phyloP scores from a whole-genome alignment of 352 stramenopile genomes.

The Peronosclerospora sorghi region DNA sequence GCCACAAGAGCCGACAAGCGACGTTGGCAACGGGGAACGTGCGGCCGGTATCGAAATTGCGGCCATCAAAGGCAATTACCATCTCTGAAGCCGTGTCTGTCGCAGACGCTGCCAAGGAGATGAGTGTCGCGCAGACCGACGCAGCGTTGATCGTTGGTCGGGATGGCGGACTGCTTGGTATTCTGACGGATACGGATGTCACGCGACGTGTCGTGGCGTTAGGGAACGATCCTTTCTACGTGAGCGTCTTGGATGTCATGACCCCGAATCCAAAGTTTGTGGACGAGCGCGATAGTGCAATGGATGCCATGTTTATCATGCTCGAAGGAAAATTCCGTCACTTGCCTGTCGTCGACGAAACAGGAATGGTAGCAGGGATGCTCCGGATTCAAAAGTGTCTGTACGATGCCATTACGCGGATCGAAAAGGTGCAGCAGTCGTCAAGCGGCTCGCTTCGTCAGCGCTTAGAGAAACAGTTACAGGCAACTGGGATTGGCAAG shows the following conservation, averaged over 20 bases:
- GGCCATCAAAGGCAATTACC: slow-evolving; percentile 84
- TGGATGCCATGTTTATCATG: slow-evolving; percentile 89
- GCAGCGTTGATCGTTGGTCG: slow-evolving; percentile 88
- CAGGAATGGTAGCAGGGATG: slow-evolving; percentile 89
- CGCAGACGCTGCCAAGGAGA: slow-evolving; percentile 81
- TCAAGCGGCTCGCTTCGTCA: slow-evolving; percentile 62
- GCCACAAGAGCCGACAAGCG: slow-evolving; percentile 30
- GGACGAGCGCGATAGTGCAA: slow-evolving; percentile 78
- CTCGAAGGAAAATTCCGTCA: slow-evolving; percentile 91
- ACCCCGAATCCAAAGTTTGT: slow-evolving; percentile 85
- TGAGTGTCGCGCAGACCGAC: slow-evolving; percentile 85
- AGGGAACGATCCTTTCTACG: slow-evolving; percentile 77
- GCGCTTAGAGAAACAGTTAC: slow-evolving; percentile 68
- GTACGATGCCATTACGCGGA: slow-evolving; percentile 95
- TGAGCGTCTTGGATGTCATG: slow-evolving; percentile 78
- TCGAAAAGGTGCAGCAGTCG: slow-evolving; percentile 86
- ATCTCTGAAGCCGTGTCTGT: slow-evolving; percentile 81
- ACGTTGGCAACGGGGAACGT: slow-evolving; percentile 71
- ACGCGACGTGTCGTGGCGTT: slow-evolving; percentile 76
- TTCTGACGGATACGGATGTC: slow-evolving; percentile 92
- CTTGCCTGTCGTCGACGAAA: slow-evolving; percentile 89
- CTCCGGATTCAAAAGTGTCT: slow-evolving; percentile 98
- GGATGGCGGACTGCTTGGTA: slow-evolving; percentile 86
- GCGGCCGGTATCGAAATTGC: slow-evolving; percentile 84
- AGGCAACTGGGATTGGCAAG: slow-evolving; percentile 45